phyloP scores from a whole-genome alignment of 495 filamentous ascomycete species.

The Tuber aestivum region DNA sequence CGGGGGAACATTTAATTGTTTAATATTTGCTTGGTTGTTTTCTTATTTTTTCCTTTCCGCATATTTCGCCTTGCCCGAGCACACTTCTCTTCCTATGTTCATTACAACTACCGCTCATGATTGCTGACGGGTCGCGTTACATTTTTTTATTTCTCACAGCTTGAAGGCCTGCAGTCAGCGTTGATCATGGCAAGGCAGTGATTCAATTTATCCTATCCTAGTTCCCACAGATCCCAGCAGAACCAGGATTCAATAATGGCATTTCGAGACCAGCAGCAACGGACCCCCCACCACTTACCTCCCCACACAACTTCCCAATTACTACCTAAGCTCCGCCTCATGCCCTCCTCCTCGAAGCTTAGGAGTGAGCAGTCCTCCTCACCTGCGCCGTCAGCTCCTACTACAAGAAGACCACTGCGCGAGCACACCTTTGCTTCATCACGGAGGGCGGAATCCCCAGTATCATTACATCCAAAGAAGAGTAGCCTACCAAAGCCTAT shows the following conservation, averaged over 20 bases:
- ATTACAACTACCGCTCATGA: background rate
- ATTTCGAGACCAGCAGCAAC: conserved; percentile 29
- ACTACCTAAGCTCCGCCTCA: conserved; percentile 34
- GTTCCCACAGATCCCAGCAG: conserved; percentile 19
- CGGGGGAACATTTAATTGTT: background rate
- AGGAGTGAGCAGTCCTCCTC: conserved; percentile 23
- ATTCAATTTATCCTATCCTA: background rate
- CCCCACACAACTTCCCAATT: conserved; percentile 28
- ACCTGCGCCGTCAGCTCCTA: conserved; percentile 5
- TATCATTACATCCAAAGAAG: conserved; percentile 22
- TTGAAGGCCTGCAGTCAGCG: background rate
- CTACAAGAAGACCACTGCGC: conserved; percentile 4
- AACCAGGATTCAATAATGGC: conserved; percentile 24
- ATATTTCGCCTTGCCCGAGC: background rate
- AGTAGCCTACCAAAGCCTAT: conserved; percentile 32
- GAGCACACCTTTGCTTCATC: conserved; percentile 27
- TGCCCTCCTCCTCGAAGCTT: conserved; percentile 26
- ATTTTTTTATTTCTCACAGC: background rate
- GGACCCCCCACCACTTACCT: conserved; percentile 25
- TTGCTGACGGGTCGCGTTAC: background rate
- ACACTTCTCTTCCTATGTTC: background rate
- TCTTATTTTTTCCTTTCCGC: background rate
- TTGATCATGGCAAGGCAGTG: conserved; percentile 2
- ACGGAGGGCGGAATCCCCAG: conserved; percentile 16
- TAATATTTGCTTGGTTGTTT: background rate